These are phyloP conservation scores for Ceratocystis colombiana DNA, from an alignment of 2,329 filamentous ascomycete species.

Conservation along the genomic window DNA sequence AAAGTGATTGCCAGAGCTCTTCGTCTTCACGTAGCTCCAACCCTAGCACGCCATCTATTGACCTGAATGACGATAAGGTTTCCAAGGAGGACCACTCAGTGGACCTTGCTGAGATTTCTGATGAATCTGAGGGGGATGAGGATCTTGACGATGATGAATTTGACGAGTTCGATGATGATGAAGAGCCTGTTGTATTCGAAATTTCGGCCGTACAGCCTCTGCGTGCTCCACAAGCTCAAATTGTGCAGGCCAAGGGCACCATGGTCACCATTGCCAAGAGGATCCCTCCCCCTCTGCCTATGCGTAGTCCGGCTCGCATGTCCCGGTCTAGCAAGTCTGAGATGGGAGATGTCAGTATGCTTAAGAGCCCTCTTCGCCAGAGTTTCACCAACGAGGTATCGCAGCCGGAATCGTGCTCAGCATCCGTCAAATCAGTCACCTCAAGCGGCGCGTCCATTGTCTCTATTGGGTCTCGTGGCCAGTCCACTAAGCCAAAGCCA, in stretches of 20 bases:
- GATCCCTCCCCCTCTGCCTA: constrained; percentile 64
- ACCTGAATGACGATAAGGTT: constrained; percentile 23
- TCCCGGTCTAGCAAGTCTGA: constrained; percentile 45
- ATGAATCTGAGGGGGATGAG: constrained; percentile 26
- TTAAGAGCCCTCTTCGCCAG: constrained; percentile 43
- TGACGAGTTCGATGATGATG: constrained; percentile 43
- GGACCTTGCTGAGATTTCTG: neutral
- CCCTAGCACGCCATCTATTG: constrained; percentile 23
- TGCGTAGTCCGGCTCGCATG: constrained; percentile 59
- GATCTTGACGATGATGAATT: constrained; percentile 38
- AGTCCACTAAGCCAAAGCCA: constrained; percentile 14
- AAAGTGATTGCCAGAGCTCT: constrained; percentile 24
- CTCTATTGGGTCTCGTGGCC: constrained; percentile 17
- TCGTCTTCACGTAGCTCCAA: constrained; percentile 23
- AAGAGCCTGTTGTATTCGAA: constrained; percentile 61
- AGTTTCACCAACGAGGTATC: constrained; percentile 34
- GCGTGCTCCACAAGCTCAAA: constrained; percentile 48
- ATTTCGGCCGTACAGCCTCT: constrained; percentile 45
- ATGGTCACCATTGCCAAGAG: constrained; percentile 80
- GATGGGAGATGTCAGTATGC: constrained; percentile 48
- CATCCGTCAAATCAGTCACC: constrained; percentile 12
- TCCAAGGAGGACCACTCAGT: neutral
- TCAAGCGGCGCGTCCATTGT: constrained; percentile 20
- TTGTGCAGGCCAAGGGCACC: constrained; percentile 62
- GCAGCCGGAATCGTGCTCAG: constrained; percentile 5